Evolutionary conservation across 73 alveolate genomes (phyloP), one percentile per base, ranked within the genome.

Genomic region (Breviolum minutum): DNA sequence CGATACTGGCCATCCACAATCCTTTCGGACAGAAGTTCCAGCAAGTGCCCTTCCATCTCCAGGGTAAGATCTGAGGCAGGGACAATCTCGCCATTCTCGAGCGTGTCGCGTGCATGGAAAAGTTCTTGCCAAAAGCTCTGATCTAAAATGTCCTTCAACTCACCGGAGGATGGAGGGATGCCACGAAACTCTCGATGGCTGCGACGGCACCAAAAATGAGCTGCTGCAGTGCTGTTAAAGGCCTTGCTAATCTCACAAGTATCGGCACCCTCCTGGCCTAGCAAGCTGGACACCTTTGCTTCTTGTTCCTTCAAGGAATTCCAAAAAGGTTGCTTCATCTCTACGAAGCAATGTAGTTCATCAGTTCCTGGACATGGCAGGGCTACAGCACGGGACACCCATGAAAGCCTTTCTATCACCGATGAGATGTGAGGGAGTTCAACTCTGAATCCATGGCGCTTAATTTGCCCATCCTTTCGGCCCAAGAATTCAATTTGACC

Each of bases 401-500:
- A 86, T 17, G 81, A 12, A 10, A 26, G 26, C 29, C 26, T 13
- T 12, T 63, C 81, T 6, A 86, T 24, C 63, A 6, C 79, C 7
- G 81, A 7, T n/a, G 62, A 17, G 63, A 86, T 62, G 22, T 86
- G 64, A 63, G 30, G 10, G 29, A 86, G 79, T 63, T 86, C 95
- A 17, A 86, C 95, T 9, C 95, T 77, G 32, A 61, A 86, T 9
- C 95, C 95, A 11, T 16, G 17, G 8, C 61, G 77, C 95, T 86
- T 60, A 80, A 86, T 86, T 24, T 86, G 95, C 29, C 63, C 24
- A 69, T 86, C 95, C 26, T 22, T 16, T 54, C 95, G 79, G 61
- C 95, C 95, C 16, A 62, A 54, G 27, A 86, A 61, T 63, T 86
- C 81, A 61, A 86, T 61, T 63, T 86, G 81, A 8, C 95, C 95